phyloP scores from a whole-genome alignment of 108 stramenopile species.

The Aurantiochytrium sp. region DNA sequence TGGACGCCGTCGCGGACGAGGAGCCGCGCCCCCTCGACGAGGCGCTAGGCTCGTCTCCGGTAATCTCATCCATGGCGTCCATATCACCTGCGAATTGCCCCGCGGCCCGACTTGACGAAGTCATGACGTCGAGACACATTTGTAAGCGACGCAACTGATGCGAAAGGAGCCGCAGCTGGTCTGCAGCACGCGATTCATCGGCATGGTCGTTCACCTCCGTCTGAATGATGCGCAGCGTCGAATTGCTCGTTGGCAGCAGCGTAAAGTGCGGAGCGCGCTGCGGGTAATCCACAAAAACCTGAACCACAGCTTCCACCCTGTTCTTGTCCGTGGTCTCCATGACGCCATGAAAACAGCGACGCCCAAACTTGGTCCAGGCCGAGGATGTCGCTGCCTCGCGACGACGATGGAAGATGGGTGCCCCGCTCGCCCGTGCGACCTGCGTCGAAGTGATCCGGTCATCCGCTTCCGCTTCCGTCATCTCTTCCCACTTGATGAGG shows the following conservation, averaged over 20 bases:
- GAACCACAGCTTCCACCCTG: neutral
- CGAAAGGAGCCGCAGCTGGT: neutral
- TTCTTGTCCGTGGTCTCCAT: neutral
- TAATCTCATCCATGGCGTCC: neutral
- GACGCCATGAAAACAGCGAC: neutral
- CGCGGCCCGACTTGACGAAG: neutral
- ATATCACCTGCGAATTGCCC: neutral
- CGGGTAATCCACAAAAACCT: slow-evolving; percentile 4
- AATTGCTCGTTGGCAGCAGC: neutral
- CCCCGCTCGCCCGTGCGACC: neutral
- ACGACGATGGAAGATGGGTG: neutral
- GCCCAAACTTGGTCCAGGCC: neutral
- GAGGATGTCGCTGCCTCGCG: neutral
- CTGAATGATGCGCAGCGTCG: neutral
- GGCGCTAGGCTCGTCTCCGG: neutral
- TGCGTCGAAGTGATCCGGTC: neutral
- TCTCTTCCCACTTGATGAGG: neutral
- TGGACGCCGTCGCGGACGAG: neutral
- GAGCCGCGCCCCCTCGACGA: neutral
- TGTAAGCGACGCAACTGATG: neutral
- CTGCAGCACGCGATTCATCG: neutral
- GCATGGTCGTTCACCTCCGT: neutral
- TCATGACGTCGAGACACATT: slow-evolving; percentile 1
- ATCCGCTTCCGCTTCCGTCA: neutral
- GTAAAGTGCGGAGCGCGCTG: slow-evolving; percentile 7